These are phyloP conservation scores for Nicotiana attenuata DNA, from an alignment of 257 asterid genomes.

Conservation along the genomic window DNA sequence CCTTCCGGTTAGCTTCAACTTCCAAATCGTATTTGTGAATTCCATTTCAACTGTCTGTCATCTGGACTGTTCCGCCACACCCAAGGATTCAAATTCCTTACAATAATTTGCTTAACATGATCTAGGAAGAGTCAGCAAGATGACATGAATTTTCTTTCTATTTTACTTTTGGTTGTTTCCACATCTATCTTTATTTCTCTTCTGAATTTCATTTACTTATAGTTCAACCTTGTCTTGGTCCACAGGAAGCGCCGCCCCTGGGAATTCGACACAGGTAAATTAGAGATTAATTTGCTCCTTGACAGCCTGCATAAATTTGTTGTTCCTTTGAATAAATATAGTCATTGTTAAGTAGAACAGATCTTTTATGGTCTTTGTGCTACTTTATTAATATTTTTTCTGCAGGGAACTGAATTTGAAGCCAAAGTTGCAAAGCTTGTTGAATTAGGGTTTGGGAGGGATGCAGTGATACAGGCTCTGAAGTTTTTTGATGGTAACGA, in stretches of 20 bases:
- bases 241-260: constrained; percentile 45
- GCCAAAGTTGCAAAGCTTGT: constrained; percentile 83
- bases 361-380: background rate
- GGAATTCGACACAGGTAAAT: constrained; percentile 18
- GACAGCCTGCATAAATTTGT: background rate
- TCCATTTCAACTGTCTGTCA: background rate
- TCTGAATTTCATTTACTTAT: background rate
- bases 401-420: constrained; percentile 74
- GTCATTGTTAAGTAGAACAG: background rate
- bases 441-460: constrained; percentile 94
- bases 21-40: background rate
- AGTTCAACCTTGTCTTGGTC: constrained; percentile 9
- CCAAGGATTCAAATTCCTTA: background rate
- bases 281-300: background rate
- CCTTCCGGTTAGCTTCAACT: constrained; percentile 52
- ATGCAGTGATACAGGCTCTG: constrained; percentile 76
- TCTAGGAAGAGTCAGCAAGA: background rate
- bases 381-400: background rate
- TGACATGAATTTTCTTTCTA: background rate
- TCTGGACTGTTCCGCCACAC: background rate
- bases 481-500: constrained; percentile 79
- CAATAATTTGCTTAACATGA: background rate
- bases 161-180: background rate
- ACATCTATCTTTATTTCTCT: background rate
- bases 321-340: background rate